These are phyloP conservation scores for Phialophora verrucosa DNA, from an alignment of 2,329 filamentous ascomycete genomes.

Conservation along the genomic window DNA sequence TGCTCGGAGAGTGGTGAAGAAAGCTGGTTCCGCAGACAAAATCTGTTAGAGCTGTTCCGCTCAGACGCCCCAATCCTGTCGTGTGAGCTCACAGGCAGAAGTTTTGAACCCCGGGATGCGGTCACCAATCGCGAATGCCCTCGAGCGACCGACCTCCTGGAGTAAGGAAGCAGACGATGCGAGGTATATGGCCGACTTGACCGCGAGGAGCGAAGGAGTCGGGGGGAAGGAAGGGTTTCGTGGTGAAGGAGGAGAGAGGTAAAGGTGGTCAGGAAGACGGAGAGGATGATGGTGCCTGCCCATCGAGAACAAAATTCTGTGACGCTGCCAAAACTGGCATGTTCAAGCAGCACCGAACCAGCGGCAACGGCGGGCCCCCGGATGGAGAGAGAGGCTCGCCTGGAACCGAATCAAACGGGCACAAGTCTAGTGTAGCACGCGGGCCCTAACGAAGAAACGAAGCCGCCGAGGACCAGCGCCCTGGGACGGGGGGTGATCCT, in stretches of 20 bases:
- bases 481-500: not conserved
- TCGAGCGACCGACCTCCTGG: slow-evolving; percentile 32
- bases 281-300: slow-evolving; percentile 38
- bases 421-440: not conserved
- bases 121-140: slow-evolving; percentile 40
- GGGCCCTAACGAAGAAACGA: slow-evolving; percentile 2
- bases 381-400: not conserved
- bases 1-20: slow-evolving; percentile 80
- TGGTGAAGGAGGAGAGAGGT: slow-evolving; percentile 36
- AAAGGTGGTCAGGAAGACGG: slow-evolving; percentile 38
- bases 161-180: slow-evolving; percentile 27
- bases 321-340: slow-evolving; percentile 29
- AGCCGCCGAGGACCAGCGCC: slow-evolving; percentile 8
- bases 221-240: slow-evolving; percentile 26
- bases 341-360: slow-evolving; percentile 22
- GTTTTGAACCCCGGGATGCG: slow-evolving; percentile 44
- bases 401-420: not conserved
- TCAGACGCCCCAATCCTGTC: slow-evolving; percentile 5
- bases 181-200: slow-evolving; percentile 29
- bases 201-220: slow-evolving; percentile 34
- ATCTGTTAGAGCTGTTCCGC: slow-evolving; percentile 3
- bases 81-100: slow-evolving; percentile 42
- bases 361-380: slow-evolving; percentile 13
- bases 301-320: slow-evolving; percentile 27
- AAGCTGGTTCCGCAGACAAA: slow-evolving; percentile 63